Evolutionary conservation across 805 yeast species (phyloP), one percentile per base, ranked within the genome.

Genomic region (Teunomyces barrocoloradensis): DNA sequence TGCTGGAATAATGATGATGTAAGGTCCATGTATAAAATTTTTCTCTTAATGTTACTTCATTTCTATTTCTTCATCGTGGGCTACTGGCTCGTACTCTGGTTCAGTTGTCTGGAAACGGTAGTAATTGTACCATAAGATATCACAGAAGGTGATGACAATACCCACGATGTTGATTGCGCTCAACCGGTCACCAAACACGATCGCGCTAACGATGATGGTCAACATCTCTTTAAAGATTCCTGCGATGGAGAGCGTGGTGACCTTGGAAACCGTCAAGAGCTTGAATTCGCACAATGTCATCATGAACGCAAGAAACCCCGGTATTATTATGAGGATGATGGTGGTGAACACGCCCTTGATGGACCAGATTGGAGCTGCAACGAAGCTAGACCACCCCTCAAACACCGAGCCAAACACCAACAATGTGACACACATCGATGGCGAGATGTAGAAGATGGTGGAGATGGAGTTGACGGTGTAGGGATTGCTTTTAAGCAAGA

Each of bases 201-300:
- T 52, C 28, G 78, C 67, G 48, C 92, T 81, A 3, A 84, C 71
- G 1, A 85, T 75, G 33, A 94, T 89, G 0, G 99, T 94, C 41
- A 91, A 71, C 12, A 94, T 73, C 64, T 94, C 99, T 62, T 94
- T 94, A 63, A 92, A 87, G 13, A 94, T 87, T 1, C 99, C 99
- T 0, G 95, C 96, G 37, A 94, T 81, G 5, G 95, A 84, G 27
- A 94, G 68, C 0, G 99, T 91, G 39, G 91, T 74, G 11, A 94
- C 89, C 47, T 89, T 87, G 0, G 97, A 87, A 37, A 84, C 80
- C 46, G 87, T 85, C 44, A 94, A 75, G 6, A 94, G 80, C 47
- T 87, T 83, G 68, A 88, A 91, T 64, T 92, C 99, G 56, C 88
- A 81, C 2, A 89, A 67, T 0, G 97, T 92, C 92, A 94, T 86